Evolutionary conservation across 129 eudicot genomes (phyloP), one percentile per base, ranked within the genome.

Genomic region (Ambrosia artemisiifolia): DNA sequence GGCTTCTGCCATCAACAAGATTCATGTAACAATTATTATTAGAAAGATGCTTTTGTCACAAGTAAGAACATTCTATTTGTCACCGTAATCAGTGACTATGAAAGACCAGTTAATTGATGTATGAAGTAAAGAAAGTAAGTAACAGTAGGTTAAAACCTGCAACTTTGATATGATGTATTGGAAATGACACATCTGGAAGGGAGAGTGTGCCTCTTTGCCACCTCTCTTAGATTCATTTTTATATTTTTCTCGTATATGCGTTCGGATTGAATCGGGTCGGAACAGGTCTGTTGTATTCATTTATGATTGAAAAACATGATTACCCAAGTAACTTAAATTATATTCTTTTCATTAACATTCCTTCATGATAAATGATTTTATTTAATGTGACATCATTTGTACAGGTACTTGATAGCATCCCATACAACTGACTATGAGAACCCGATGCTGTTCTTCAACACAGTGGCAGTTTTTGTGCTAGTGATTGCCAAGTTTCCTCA

Each of bases 401-500:
- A 12, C 84, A 93, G 98, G 80, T 93, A 89, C 80, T 74, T 93
- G 82, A 93, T 93, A 83, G 95, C 98, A 55, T 92, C 98, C 5
- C 98, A 89, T 66, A 93, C 95, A 54, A 89, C 95, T 0, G 94
- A 88, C 69, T 92, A 92, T 74, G 85, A 92, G 55, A 81, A 92
- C 65, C 96, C 98, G 2, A 87, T 92, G 98, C 91, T 92, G 48
- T 77, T 86, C 44, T 68, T 92, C 71, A 93, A 93, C 81, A 89
- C 98, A 6, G 16, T 89, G 17, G 98, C 90, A 2, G 96, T 93
- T 18, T 89, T 93, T 69, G 80, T 89, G 62, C 78, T 89, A 33
- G 95, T 93, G 62, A 90, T 93, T 64, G 98, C 98, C 65, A 93
- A 93, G 80, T 93, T 93, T 73, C 98, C 96, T 0, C 73, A 85